Percentiles rank a stretch among this genome's conserved stretches.
phyloP scores from a whole-genome alignment of 257 asterid genomes.

The Primulina eburnea region DNA sequence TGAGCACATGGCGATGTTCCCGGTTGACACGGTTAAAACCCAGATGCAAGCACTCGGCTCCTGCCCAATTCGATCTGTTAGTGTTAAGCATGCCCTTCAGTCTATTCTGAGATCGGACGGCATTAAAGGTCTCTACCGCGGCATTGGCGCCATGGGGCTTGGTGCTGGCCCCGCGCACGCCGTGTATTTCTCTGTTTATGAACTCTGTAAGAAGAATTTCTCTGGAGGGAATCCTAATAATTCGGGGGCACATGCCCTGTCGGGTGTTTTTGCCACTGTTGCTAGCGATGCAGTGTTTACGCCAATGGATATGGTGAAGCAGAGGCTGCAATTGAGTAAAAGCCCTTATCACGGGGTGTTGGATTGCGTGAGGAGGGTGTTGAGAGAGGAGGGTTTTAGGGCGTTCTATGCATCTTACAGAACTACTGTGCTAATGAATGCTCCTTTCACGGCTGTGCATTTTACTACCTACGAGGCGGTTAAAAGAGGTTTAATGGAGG shows the following conservation, averaged over 20 bases:
- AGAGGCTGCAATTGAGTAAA: slow-evolving; percentile 78
- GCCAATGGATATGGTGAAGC: slow-evolving; percentile 98
- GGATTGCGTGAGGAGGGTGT: slow-evolving; percentile 75
- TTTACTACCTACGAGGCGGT: slow-evolving; percentile 87
- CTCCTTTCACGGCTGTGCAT: slow-evolving; percentile 94
- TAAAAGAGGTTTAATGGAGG: slow-evolving; percentile 63
- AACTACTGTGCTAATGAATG: slow-evolving; percentile 94
- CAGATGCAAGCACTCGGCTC: slow-evolving; percentile 93
- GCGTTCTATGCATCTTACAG: slow-evolving; percentile 80
- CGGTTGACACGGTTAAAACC: slow-evolving; percentile 86
- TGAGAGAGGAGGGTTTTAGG: slow-evolving; percentile 74
- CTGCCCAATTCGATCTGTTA: slow-evolving; percentile 71
- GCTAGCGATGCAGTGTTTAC: slow-evolving; percentile 90
- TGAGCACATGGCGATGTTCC: slow-evolving; percentile 98
- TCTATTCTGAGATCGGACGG: slow-evolving; percentile 76
- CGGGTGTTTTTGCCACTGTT: slow-evolving; percentile 87
- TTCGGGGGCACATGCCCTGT: slow-evolving; percentile 61
- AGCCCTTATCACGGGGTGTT: slow-evolving; percentile 81
- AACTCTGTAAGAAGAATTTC: slow-evolving; percentile 62
- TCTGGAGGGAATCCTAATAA: slow-evolving; percentile 71
- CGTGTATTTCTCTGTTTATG: slow-evolving; percentile 83
- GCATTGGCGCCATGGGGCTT: slow-evolving; percentile 93
- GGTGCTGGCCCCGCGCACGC: slow-evolving; percentile 99
- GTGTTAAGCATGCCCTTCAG: slow-evolving; percentile 54
- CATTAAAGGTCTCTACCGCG: slow-evolving; percentile 68